Conservation (phyloP, 768 basidiomycete species). For the Ramaria rubella region DNA sequence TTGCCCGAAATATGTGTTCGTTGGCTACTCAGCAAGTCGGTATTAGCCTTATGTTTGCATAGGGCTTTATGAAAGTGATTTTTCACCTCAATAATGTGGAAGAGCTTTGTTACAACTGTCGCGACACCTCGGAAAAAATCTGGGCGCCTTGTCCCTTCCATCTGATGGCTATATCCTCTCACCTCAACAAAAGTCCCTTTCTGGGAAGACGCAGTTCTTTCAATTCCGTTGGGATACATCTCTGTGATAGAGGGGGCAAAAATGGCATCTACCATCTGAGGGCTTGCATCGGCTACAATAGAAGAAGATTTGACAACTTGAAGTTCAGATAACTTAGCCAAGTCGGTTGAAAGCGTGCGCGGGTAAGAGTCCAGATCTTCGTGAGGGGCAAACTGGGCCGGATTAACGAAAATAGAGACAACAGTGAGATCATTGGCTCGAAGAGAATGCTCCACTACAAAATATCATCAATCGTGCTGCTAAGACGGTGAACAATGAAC, state of each 20-base stretch:
- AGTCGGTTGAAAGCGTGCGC: constrained; percentile 72
- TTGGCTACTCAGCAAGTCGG: constrained; percentile 50
- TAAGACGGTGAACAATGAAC: background rate
- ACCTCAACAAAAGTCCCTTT: constrained; percentile 90
- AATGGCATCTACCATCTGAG: constrained; percentile 53
- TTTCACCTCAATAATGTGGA: constrained; percentile 82
- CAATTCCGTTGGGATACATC: constrained; percentile 92
- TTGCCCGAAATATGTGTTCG: constrained; percentile 91
- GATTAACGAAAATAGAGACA: constrained; percentile 96
- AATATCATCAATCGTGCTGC: background rate
- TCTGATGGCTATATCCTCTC: constrained; percentile 82
- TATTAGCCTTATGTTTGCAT: background rate
- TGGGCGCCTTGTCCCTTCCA: constrained; percentile 86
- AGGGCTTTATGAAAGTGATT: background rate
- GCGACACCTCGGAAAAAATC: constrained; percentile 94
- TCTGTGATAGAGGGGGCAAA: constrained; percentile 75
- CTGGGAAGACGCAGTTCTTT: constrained; percentile 65
- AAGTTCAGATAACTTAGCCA: constrained; percentile 49
- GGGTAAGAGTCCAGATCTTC: constrained; percentile 93
- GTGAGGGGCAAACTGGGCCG: constrained; percentile 92
- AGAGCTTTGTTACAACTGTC: constrained; percentile 90
- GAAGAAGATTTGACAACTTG: constrained; percentile 13
- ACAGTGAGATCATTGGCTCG: constrained; percentile 78
- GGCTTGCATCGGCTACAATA: constrained; percentile 11
- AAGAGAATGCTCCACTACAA: constrained; percentile 69